Evolutionary conservation across 495 filamentous ascomycete genomes (phyloP), one percentile per base, ranked within the genome.

Genomic region (Talaromyces liani): DNA sequence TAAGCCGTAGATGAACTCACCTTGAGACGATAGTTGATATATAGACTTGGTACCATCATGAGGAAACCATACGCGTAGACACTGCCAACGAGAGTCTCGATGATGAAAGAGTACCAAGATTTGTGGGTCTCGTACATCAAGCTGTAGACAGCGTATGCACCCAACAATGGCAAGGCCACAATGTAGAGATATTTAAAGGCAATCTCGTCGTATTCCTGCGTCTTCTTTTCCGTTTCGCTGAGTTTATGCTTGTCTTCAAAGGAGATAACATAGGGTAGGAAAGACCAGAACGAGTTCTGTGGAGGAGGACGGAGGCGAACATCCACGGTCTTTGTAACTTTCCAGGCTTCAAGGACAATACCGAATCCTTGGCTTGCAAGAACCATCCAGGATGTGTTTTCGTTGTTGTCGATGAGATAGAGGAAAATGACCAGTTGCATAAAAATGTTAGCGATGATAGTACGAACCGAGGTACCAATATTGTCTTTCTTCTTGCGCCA

Each of bases 401-500:
- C 91, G 65, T 90, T 96, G 75, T 98, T 98, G 77, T 98, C 94
- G 70, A 98, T 79, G n/a, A 98, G 83, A 75, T 98, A 98, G 27
- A 98, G 85, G 84, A 98, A 96, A 74, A 98, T 97, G 69, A 98
- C 84, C 12, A 79, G 75, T 72, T 98, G 94, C 94, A 98, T 98
- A 75, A 98, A 92, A 65, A 98, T 93, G 70, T 98, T 98, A 65
- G 91, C 93, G 47, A 98, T 80, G 70, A 98, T 98, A 8, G 95
- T 95, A 39, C 94, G 91, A 51, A 98, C 89, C 7, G 92, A 96
- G 29, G 96, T 91, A 61, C 94, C 94, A 36, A 98, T 91, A 59
- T 93, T 90, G 79, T 98, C 95, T 79, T 98, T 98, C 90, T 98
- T 98, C 78, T 98, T 97, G 68, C 91, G 90, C 84, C 93, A 98